Conservation (phyloP, 1,284 basidiomycete species). For the Prillingera fragicola region DNA sequence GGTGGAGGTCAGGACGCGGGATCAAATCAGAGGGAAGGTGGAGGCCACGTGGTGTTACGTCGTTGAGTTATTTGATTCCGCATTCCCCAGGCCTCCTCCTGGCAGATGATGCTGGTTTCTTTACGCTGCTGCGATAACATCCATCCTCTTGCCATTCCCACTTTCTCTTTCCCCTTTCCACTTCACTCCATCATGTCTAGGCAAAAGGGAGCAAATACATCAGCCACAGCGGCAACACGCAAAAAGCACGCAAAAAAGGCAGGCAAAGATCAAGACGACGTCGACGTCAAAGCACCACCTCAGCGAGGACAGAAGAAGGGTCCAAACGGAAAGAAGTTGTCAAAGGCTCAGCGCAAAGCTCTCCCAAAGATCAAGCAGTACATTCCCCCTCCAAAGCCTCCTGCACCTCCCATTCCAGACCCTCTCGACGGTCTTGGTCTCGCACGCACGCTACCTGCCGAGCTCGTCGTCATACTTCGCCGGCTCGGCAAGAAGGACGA, state of each 20-base stretch:
- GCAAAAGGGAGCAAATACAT: conserved; percentile 50
- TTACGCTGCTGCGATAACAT: too few relatives aligned
- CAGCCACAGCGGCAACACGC: conserved; percentile 69
- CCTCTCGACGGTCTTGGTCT: conserved; percentile 85
- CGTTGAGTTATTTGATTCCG: too few relatives aligned
- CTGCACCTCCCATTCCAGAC: conserved; percentile 75
- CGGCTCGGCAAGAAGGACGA: conserved; percentile 86
- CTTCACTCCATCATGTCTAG: conserved; percentile 23
- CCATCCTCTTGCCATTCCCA: neutral
- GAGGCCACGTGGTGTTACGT: too few relatives aligned
- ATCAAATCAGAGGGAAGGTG: too few relatives aligned
- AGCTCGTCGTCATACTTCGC: conserved; percentile 75
- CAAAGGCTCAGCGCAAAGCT: conserved; percentile 45
- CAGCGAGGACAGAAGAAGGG: conserved; percentile 10
- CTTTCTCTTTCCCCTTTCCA: neutral
- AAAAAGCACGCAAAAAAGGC: conserved; percentile 56
- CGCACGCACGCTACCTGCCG: conserved; percentile 67
- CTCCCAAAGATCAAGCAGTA: conserved; percentile 63
- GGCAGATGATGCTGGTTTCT: too few relatives aligned
- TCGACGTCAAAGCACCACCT: conserved; percentile 7
- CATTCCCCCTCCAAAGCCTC: conserved; percentile 82
- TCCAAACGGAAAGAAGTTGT: conserved; percentile 35
- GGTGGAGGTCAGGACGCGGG: too few relatives aligned
- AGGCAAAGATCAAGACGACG: conserved; percentile 26
- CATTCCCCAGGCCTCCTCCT: too few relatives aligned